These are phyloP conservation scores for Pseudopithomyces chartarum DNA, from an alignment of 2,329 filamentous ascomycete species.

Conservation along the genomic window DNA sequence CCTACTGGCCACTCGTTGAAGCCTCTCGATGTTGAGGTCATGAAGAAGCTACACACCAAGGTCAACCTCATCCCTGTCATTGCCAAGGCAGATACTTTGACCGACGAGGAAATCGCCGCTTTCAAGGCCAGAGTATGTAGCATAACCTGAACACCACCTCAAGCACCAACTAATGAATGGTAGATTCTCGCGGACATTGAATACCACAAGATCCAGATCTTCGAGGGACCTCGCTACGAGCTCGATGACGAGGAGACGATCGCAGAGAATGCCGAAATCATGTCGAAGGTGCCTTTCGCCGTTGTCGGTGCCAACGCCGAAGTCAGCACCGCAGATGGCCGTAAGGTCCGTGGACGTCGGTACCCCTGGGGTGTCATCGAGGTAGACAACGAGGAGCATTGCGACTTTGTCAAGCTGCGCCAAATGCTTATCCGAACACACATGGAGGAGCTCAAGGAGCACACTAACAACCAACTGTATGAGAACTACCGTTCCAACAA, in stretches of 20 bases:
- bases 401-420: constrained; percentile 98
- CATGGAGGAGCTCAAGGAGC: constrained; percentile 99
- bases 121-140: constrained; percentile 96
- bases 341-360: constrained; percentile 91
- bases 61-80: constrained; percentile 99
- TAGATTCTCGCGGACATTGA: constrained; percentile 97
- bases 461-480: constrained; percentile 98
- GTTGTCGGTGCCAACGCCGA: constrained; percentile 97
- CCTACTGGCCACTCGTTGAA: constrained; percentile 98
- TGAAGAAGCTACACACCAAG: constrained; percentile 99
- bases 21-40: constrained; percentile 98
- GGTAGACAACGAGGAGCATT: constrained; percentile 99
- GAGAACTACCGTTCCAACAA: constrained; percentile 99
- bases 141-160: not conserved
- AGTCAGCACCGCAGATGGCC: constrained; percentile 87
- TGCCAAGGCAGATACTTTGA: constrained; percentile 97
- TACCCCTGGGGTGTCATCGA: constrained; percentile 99
- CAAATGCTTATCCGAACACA: constrained; percentile 99
- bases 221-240: constrained; percentile 97
- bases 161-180: constrained; percentile 16
- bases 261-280: constrained; percentile 99
- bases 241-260: constrained; percentile 99
- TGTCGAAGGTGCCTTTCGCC: constrained; percentile 99
- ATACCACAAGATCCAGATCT: constrained; percentile 97
- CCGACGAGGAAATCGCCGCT: constrained; percentile 89